Base-by-base conservation (phyloP, 371 early-diverging fungal species). In the Lichtheimia corymbifera region DNA sequence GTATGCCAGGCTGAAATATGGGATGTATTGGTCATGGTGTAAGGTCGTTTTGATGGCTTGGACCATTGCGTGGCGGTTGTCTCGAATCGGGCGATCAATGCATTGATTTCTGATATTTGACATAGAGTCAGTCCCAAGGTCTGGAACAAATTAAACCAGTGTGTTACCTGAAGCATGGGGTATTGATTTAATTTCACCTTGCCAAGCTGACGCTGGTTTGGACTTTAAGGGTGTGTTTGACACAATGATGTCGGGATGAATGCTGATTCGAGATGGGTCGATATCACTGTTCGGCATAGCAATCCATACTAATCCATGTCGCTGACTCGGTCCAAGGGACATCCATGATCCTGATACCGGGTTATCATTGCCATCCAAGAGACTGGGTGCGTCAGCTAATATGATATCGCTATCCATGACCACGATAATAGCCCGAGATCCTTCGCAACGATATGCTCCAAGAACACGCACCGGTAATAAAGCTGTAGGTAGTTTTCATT, bases 1-100 rank as follows among this genome's bases (percentile, higher is more conserved):
- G 70, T 63, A 42, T 69, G 71, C 82, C 82, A 81, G 5, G 59
- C 35, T 27, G 49, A n/a, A 11, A 4, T 20, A 50, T 52, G 13
- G 14, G 49, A 11, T 18, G 20, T 15, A n/a, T 18, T 27, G 53
- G 5, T 27, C n/a, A 28, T 35, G 25, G 11, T 27, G 17, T 53
- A 28, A 12, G 24, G 24, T 25, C 14, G 28, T 17, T 53, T 12
- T 4, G 15, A 11, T 30, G 28, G n/a, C 53, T 17, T 28, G 12
- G 17, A 17, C 24, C 30, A 24, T 5, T 11, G 35, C 0, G 35
- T 35, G 11, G 6, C 9, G 35, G 35, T 9, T 35, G 35, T 35
- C 35, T 35, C 11, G 35, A 35, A 35, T 35, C 35, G 35, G 35
- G 35, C 35, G 35, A 35, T 35, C 35, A 35, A 35, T 35, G 35